Evolutionary conservation across 345 rosid genomes (phyloP).

Genomic region (Gossypium longicalyx): DNA sequence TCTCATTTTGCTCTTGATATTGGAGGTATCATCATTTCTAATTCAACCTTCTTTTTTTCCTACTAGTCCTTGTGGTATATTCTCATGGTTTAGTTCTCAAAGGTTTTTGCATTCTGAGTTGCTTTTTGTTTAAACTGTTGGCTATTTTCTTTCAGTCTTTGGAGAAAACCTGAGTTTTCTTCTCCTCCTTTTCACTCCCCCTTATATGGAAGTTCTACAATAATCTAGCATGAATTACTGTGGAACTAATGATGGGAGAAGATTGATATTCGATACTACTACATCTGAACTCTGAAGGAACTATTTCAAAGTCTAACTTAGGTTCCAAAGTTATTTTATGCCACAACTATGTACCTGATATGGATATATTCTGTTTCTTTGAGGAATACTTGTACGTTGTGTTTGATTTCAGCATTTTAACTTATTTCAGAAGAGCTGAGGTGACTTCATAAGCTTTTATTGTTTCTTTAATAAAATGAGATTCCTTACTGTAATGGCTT

Average conservation of each 20-base stretch:
- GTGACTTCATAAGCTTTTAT: background rate
- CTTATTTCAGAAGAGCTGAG: background rate
- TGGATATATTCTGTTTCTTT: background rate
- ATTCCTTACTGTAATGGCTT: background rate
- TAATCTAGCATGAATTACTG: background rate
- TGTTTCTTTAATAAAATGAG: background rate
- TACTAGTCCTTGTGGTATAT: background rate
- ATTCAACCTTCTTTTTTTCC: conserved; percentile 3
- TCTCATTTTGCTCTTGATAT: conserved; percentile 94
- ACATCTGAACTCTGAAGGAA: background rate
- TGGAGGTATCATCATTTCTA: conserved; percentile 53
- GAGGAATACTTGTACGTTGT: background rate
- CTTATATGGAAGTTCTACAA: background rate
- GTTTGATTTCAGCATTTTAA: background rate
- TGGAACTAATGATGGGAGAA: background rate
- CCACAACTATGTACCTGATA: background rate
- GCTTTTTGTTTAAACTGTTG: background rate
- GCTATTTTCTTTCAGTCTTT: background rate
- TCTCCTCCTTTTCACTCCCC: background rate
- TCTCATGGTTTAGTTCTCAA: background rate
- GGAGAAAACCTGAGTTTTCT: too few relatives aligned
- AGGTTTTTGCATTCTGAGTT: background rate
- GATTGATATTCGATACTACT: background rate
- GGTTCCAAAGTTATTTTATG: background rate
- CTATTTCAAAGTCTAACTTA: conserved; percentile 23